phyloP scores from a whole-genome alignment of 2,329 filamentous ascomycete genomes.

The Daldinia eschscholtzii region DNA sequence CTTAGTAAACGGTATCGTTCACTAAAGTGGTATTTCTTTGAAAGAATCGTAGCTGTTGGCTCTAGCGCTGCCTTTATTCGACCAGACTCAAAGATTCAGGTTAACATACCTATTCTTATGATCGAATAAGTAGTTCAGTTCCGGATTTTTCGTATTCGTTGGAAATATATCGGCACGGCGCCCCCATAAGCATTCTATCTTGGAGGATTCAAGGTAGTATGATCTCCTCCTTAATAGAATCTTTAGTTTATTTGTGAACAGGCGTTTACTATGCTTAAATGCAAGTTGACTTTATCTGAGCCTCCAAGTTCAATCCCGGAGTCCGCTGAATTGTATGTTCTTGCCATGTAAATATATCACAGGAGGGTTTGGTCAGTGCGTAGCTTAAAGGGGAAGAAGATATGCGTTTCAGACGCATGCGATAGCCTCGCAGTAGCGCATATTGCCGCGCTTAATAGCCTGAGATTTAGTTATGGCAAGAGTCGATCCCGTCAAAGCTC shows the following conservation, averaged over 20 bases:
- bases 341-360: slow-evolving; percentile 17
- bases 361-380: slow-evolving; percentile 15
- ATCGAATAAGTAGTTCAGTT: no score
- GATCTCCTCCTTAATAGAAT: not conserved
- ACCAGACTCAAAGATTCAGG: no score
- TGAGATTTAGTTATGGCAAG: slow-evolving; percentile 23
- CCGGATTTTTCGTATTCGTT: not conserved
- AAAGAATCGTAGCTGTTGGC: not conserved
- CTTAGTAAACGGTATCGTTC: no score
- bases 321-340: not conserved
- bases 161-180: not conserved
- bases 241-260: slow-evolving; percentile 2
- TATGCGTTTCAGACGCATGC: slow-evolving; percentile 30
- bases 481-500: slow-evolving; percentile 28
- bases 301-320: not conserved
- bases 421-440: slow-evolving; percentile 24
- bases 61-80: not conserved
- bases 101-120: no score
- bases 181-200: not conserved
- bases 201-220: not conserved
- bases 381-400: slow-evolving; percentile 2
- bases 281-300: not conserved
- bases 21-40: no score
- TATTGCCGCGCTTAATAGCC: slow-evolving; percentile 13
- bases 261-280: not conserved